Evolutionary conservation across 2,329 filamentous ascomycete species (phyloP), one percentile per base, ranked within the genome.

Genomic region (Beauveria australis): DNA sequence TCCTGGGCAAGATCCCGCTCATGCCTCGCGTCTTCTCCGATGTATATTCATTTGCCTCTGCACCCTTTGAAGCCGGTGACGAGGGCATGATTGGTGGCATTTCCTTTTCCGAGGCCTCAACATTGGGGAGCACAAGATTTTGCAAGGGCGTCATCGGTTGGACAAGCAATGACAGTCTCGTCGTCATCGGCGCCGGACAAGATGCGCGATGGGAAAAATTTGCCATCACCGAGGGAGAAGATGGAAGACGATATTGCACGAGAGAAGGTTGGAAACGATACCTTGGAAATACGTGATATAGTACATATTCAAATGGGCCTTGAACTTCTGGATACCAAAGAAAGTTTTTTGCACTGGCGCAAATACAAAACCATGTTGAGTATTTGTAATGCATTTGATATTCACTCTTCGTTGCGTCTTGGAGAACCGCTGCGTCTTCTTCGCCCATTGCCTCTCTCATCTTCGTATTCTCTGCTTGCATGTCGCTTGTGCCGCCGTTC

Each of bases 121-220:
- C 80, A 2, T 70, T 83, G 9, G 79, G 79, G 2, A 81, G 78
- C 18, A 75, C 77, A 16, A 74, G 85, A 55, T 87, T 91, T 16
- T 82, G 86, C 12, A 96, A 96, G 71, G 94, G 94, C 0, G 76
- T 94, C 8, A 81, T 97, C 61, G 92, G 92, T 2, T 97, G 95
- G 91, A 80, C 86, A 10, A 81, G 85, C 65, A 89, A 96, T 64
- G 78, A 84, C 24, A 89, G 82, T 18, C 76, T 96, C 12, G 76
- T 92, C 1, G 86, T 96, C 1, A 79, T 96, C 54, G 89, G 92
- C 3, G 89, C 90, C 1, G 92, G 92, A 0, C 81, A 82, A 62
- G 89, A 94, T 70, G 89, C 89, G 18, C 81, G 89, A 55, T 97
- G 92, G 91, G 92, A 97, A 76, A 92, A 89, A 63, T 96, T 96